Base-by-base conservation (phyloP, 345 rosid genomes). In the Turnera subulata region DNA sequence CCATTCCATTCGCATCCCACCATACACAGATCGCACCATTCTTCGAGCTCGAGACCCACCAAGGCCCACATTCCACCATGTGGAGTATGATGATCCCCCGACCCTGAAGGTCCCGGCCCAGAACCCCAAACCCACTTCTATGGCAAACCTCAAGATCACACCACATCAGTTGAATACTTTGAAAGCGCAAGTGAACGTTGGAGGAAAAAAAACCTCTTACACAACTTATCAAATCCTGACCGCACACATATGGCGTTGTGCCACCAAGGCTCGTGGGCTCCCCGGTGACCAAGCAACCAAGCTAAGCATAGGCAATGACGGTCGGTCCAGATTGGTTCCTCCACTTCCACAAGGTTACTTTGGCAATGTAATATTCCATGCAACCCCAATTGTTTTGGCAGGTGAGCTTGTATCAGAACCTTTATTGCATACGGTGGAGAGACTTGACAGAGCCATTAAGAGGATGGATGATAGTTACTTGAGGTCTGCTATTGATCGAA, bases 401-500 rank as follows among this genome's bases (percentile, higher is more conserved):
- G 59, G 64, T 11, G 59, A 40, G 8, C 53, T 65, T 8, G 2
- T 43, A 6, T 57, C 50, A 6, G 63, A 65, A 15, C 21, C 47
- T 11, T 42, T 65, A 4, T 19, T 0, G 14, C 4, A 24, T 2
- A 51, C 64, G 0, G 40, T 37, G 14, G 37, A 50, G 6, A 65
- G 63, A 35, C 29, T 65, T 15, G n/a, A 5, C 2, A 11, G n/a
- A 47, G 56, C 49, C 10, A 58, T 58, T 16, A n/a, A 50, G 26
- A 25, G 47, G 35, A 38, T 50, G 49, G 59, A 69, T 11, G 45
- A 62, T 19, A 63, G 56, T 39, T 62, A 62, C 32, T 38, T 63
- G 20, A 62, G 63, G 20, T 62, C 67, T 7, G 68, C 68, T 6
- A 42, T 69, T 18, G 63, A 62, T 23, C 50, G 16, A 42, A 17